Evolutionary conservation across 805 yeast genomes (phyloP).

Genomic region (Candida patagonica): DNA sequence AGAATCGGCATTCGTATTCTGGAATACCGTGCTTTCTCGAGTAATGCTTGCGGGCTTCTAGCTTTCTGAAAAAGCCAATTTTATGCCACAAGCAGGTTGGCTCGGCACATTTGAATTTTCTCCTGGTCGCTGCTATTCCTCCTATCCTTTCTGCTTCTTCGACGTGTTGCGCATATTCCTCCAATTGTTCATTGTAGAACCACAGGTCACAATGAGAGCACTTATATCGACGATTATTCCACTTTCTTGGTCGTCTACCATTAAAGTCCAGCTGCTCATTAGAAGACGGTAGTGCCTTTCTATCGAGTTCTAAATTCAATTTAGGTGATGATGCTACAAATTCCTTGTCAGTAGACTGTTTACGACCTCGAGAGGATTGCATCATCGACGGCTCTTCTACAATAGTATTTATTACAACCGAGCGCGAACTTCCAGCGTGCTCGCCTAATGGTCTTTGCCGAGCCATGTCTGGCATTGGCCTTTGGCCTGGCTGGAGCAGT

Average conservation of each 20-base stretch:
- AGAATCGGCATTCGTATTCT: slow-evolving; percentile 22
- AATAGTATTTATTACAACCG: too few relatives aligned
- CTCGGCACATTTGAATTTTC: slow-evolving; percentile 22
- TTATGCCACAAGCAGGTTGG: slow-evolving; percentile 21
- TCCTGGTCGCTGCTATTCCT: slow-evolving; percentile 10
- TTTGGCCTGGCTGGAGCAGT: too few relatives aligned
- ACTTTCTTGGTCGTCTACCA: slow-evolving; percentile 16
- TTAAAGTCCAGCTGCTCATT: slow-evolving; percentile 13
- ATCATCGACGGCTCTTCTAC: too few relatives aligned
- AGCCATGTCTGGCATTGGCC: too few relatives aligned
- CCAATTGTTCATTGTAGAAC: slow-evolving; percentile 14
- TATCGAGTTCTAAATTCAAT: slow-evolving; percentile 2
- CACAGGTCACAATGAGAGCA: slow-evolving; percentile 15
- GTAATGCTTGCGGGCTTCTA: slow-evolving; percentile 21
- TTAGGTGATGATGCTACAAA: not conserved
- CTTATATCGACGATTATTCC: slow-evolving; percentile 16
- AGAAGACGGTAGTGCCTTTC: not conserved
- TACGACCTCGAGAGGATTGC: too few relatives aligned
- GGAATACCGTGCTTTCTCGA: slow-evolving; percentile 23
- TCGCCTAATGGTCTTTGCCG: too few relatives aligned
- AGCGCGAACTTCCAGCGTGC: too few relatives aligned
- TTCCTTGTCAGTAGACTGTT: not conserved
- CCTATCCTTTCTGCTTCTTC: slow-evolving; percentile 13
- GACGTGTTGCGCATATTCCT: slow-evolving; percentile 14
- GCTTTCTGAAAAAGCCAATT: slow-evolving; percentile 23